Base-by-base conservation (phyloP, 1,284 basidiomycete genomes). In the Trichosporon faecale region DNA sequence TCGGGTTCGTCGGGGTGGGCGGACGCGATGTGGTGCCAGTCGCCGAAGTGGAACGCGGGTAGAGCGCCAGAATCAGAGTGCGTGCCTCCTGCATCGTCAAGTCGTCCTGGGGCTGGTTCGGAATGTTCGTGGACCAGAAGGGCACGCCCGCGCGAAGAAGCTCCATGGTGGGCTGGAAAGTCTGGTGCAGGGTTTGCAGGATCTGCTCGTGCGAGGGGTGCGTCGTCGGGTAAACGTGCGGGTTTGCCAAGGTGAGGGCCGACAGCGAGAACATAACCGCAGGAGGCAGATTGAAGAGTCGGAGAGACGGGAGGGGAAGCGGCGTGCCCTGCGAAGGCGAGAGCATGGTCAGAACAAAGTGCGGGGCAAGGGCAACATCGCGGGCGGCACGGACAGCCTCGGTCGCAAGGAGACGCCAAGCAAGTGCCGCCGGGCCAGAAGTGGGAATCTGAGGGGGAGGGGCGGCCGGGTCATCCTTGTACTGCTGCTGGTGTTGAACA, bases 291-390 rank as follows among this genome's bases (percentile, higher is more conserved):
- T 78, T 77, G 72, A 84, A 78, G 7, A 83, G 68, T 44, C 79
- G 75, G 23, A 84, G 74, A 16, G 78, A 79, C n/a, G 80, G 78
- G 3, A 82, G 74, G 1, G 83, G 83, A 9, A 82, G 75, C 2
- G 83, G 75, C 2, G 80, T 79, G 14, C 77, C 76, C 65, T 76
- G 78, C 23, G 76, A 74, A 8, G 80, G 77, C 31, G 82, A 79
- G 61, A 85, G 77, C 74, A 85, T 80, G 63, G 82, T 76, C 67
- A 74, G 77, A 69, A 81, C 77, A 73, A 80, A 84, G 76, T 81
- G 81, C 18, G 78, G 81, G 27, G 80, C 80, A 55, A 85, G 77
- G 12, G 78, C 75, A 23, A 82, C 76, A 74, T 85, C 84, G 66
- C 81, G 74, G 16, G 80, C 77, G 21, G 83, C 81, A 57, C 82